These are phyloP conservation scores for Dactylellina leptospora DNA, from an alignment of 2,329 filamentous ascomycete species.

Conservation along the genomic window DNA sequence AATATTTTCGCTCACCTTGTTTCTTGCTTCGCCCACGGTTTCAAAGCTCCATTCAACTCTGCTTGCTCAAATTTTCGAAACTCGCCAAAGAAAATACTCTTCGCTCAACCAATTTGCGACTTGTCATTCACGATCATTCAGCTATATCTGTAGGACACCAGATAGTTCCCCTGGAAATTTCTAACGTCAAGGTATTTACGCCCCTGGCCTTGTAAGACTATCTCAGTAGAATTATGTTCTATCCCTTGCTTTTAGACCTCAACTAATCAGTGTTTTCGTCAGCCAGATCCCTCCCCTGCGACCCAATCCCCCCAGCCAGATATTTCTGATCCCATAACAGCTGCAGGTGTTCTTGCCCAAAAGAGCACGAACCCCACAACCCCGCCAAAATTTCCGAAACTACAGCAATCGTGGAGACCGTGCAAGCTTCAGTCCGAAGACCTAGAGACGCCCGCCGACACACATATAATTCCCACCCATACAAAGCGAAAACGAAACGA, in stretches of 20 bases:
- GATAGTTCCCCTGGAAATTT: not conserved
- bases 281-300: slow-evolving; percentile 17
- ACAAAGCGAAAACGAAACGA: slow-evolving; percentile 50
- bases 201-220: not conserved
- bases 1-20: slow-evolving; percentile 2
- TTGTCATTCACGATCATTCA: not conserved
- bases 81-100: not conserved
- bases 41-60: slow-evolving; percentile 1
- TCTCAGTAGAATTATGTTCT: not conserved
- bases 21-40: slow-evolving; percentile 4
- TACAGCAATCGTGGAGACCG: slow-evolving; percentile 53
- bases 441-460: slow-evolving; percentile 46
- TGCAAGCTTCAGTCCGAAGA: slow-evolving; percentile 52
- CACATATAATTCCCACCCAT: slow-evolving; percentile 48
- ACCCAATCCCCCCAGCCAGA: slow-evolving; percentile 2
- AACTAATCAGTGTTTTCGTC: slow-evolving; percentile 7
- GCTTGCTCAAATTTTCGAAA: slow-evolving; percentile 16
- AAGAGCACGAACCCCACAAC: slow-evolving; percentile 44
- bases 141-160: not conserved
- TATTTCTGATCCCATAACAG: slow-evolving; percentile 5
- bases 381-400: slow-evolving; percentile 51
- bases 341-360: slow-evolving; percentile 46
- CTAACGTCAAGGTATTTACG: not conserved
- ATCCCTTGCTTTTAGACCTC: not conserved
- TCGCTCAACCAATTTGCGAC: not conserved